These are phyloP conservation scores for Madurella mycetomatis DNA, from an alignment of 2,329 filamentous ascomycete genomes.

Conservation along the genomic window DNA sequence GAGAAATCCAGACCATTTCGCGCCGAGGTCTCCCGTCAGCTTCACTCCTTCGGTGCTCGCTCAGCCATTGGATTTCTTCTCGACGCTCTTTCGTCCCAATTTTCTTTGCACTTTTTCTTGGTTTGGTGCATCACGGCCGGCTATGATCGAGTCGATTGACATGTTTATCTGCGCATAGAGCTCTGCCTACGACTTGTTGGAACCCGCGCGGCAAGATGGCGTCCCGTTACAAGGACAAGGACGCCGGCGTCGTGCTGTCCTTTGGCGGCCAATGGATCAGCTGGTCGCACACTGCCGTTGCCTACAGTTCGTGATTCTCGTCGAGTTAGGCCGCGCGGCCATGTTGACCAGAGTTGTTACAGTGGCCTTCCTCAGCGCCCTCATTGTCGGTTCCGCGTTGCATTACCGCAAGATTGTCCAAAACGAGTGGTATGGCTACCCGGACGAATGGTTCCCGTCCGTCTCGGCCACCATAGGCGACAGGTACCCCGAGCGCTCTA, in stretches of 20 bases:
- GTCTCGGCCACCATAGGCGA: constrained; percentile 97
- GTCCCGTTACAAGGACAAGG: constrained; percentile 59
- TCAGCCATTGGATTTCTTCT: neutral
- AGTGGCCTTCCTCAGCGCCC: constrained; percentile 82
- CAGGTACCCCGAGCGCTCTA: constrained; percentile 89
- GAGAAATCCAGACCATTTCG: constrained; percentile 4
- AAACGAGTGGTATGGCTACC: constrained; percentile 94
- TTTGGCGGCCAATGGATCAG: constrained; percentile 89
- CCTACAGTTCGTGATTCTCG: constrained; percentile 60
- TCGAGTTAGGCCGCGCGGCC: neutral
- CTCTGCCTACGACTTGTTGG: neutral
- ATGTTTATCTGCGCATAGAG: neutral
- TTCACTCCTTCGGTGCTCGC: neutral
- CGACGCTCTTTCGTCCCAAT: neutral
- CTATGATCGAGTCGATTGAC: neutral
- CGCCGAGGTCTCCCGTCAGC: constrained; percentile 19
- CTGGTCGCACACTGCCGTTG: constrained; percentile 77
- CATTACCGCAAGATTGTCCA: constrained; percentile 97
- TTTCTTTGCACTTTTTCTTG: neutral
- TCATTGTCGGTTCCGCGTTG: constrained; percentile 72
- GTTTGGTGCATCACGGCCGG: neutral
- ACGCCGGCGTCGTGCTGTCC: constrained; percentile 53
- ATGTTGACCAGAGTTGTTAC: constrained; percentile 9
- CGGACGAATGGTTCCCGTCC: constrained; percentile 93
- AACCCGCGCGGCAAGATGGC: constrained; percentile 33